Evolutionary conservation across 23 red algal species (phyloP), one percentile per base, ranked within the genome.

Genomic region (Pyropia yezoensis): DNA sequence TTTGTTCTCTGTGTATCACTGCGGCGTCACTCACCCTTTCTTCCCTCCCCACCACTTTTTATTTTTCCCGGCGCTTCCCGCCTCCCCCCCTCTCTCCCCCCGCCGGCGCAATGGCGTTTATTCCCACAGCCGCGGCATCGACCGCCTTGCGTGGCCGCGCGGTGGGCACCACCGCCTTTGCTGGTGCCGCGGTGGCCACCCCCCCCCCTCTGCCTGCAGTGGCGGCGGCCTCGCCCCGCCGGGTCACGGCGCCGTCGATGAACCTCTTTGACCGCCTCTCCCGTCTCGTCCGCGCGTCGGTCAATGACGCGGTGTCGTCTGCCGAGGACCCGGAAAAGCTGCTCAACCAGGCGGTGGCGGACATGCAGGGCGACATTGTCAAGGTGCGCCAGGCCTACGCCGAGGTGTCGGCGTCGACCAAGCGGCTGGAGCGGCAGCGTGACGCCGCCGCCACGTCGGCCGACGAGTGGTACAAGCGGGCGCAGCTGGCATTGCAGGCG

Each of bases 251-350:
- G 4, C 39, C 77, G 23, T 74, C 83, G 52, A 98, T 98, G 94
- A 98, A 98, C 65, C 63, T 98, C 14, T 67, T 98, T 63, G 63
- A 87, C 62, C 75, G 94, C 59, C 88, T 98, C 78, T 90, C 86
- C 68, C 85, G 94, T 27, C 77, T 98, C 62, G 60, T 98, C 54
- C 85, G 93, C 9, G 94, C 94, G 25, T 85, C 84, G 50, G 63
- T 88, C n/a, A 98, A 98, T 69, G 70, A 89, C 50, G 64, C 78
- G 21, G 82, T 98, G 7, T 90, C 85, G 15, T 65, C 79, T 1
- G 87, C 91, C 80, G 94, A 98, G 78, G 86, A 98, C 54, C 94
- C 94, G 0, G 94, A 98, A 63, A 98, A 98, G 62, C 57, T 98
- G 20, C 69, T 98, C 32, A 87, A 76, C 4, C 94, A 98, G 74